A percentile compares a stretch with the other conserved stretches of the same genome.
These are phyloP conservation scores for Omphalotus olearius DNA, from an alignment of 1,284 basidiomycete genomes.

Conservation along the genomic window DNA sequence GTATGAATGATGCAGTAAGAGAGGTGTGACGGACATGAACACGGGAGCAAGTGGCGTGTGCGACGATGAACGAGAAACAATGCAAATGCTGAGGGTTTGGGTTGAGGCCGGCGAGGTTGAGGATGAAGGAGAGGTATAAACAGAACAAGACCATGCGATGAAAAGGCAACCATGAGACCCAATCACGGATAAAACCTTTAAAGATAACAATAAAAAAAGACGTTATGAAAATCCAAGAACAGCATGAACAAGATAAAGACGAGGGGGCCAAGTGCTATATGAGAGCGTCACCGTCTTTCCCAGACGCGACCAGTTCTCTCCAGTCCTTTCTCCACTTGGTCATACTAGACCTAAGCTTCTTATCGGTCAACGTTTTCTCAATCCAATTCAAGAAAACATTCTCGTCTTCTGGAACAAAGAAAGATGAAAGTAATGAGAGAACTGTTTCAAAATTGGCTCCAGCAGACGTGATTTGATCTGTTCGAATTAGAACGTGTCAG, in stretches of 20 bases:
- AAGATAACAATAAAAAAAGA: neutral
- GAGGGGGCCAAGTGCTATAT: slow-evolving; percentile 34
- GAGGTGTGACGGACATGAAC: too few species aligned
- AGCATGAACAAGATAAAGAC: neutral
- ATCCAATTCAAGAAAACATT: slow-evolving; percentile 80
- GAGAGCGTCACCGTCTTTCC: slow-evolving; percentile 60
- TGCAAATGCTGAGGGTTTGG: too few species aligned
- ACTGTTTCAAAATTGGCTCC: slow-evolving; percentile 90
- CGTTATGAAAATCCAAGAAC: neutral
- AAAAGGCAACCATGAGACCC: too few species aligned
- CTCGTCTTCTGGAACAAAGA: slow-evolving; percentile 89
- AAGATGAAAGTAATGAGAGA: slow-evolving; percentile 83
- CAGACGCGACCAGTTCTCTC: slow-evolving; percentile 60
- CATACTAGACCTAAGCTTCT: slow-evolving; percentile 70
- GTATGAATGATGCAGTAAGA: too few species aligned
- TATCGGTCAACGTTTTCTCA: slow-evolving; percentile 64
- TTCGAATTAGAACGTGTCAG: neutral
- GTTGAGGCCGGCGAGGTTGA: too few species aligned
- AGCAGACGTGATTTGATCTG: slow-evolving; percentile 73
- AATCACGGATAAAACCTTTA: too few species aligned
- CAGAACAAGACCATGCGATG: too few species aligned
- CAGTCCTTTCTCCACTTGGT: slow-evolving; percentile 69
- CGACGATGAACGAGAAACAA: too few species aligned
- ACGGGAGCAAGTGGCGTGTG: too few species aligned
- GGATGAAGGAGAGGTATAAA: too few species aligned